These are phyloP conservation scores for Fusarium udum DNA, from an alignment of 2,329 filamentous ascomycete genomes.

Conservation along the genomic window DNA sequence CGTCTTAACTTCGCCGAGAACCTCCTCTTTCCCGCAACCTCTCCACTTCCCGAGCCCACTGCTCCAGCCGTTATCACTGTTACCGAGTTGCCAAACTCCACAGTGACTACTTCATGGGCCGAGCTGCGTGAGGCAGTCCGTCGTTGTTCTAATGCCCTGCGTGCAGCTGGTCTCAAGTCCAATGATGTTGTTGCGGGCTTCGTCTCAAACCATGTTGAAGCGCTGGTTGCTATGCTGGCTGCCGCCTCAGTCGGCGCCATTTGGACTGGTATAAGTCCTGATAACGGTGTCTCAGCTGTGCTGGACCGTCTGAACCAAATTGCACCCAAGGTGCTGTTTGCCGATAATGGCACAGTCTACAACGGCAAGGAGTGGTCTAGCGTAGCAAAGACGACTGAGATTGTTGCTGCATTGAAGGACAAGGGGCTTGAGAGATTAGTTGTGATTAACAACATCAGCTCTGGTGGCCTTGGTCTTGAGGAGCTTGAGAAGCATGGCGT, in stretches of 20 bases:
- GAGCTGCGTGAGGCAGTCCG: constrained; percentile 82
- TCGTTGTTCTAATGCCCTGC: constrained; percentile 75
- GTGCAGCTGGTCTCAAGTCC: constrained; percentile 68
- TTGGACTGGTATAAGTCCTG: constrained; percentile 93
- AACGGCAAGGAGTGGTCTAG: constrained; percentile 91
- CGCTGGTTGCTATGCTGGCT: constrained; percentile 87
- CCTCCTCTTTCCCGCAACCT: constrained; percentile 76
- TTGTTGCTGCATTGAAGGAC: constrained; percentile 69
- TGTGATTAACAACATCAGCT: constrained; percentile 73
- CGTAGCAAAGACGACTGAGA: constrained; percentile 79
- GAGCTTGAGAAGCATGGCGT: constrained; percentile 53
- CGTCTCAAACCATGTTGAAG: constrained; percentile 88
- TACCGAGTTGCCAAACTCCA: constrained; percentile 75
- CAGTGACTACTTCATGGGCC: constrained; percentile 72
- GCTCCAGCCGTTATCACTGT: constrained; percentile 79
- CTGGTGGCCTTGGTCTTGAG: constrained; percentile 54
- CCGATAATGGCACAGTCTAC: constrained; percentile 88
- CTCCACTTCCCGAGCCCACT: constrained; percentile 58
- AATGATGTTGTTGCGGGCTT: constrained; percentile 74
- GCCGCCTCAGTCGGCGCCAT: constrained; percentile 84
- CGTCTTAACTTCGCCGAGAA: constrained; percentile 96
- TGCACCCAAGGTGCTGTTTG: constrained; percentile 81
- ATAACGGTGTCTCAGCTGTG: constrained; percentile 91
- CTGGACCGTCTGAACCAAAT: constrained; percentile 89
- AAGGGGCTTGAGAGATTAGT: constrained; percentile 75